These are phyloP conservation scores for Meyerozyma athensensis DNA, from an alignment of 1,139 yeast genomes.

Conservation along the genomic window DNA sequence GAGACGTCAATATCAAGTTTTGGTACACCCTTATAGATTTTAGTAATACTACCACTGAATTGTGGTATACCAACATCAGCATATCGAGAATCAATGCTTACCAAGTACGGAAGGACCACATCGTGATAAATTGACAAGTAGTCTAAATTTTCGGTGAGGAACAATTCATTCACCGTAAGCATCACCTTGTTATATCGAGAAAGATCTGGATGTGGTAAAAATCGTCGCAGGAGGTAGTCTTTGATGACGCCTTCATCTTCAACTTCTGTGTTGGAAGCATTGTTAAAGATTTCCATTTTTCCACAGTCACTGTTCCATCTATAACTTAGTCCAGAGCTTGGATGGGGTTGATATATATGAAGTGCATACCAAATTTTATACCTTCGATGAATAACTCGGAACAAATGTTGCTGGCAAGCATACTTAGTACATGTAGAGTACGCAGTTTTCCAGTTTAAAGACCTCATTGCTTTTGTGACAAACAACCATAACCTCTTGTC, in stretches of 20 bases:
- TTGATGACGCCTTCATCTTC: conserved; percentile 31
- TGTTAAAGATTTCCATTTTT: conserved; percentile 29
- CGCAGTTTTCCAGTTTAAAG: conserved; percentile 38
- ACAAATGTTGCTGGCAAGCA: conserved; percentile 37
- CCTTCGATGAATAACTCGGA: conserved; percentile 34
- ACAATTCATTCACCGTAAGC: conserved; percentile 35
- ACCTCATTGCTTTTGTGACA: conserved; percentile 33
- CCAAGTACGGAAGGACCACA: conserved; percentile 32
- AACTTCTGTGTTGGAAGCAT: conserved; percentile 20
- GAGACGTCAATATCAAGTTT: too few relatives aligned
- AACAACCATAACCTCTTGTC: conserved; percentile 38
- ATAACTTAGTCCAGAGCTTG: conserved; percentile 24
- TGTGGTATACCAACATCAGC: conserved; percentile 13
- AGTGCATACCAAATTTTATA: conserved; percentile 34
- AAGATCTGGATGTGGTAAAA: conserved; percentile 29
- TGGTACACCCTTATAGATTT: conserved; percentile 27
- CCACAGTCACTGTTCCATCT: conserved; percentile 39
- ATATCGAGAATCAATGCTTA: conserved; percentile 25
- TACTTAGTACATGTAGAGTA: conserved; percentile 41
- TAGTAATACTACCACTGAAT: conserved; percentile 21
- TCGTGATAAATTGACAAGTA: conserved; percentile 40
- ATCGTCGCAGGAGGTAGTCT: conserved; percentile 29
- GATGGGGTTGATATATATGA: conserved; percentile 24
- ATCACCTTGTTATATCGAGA: conserved; percentile 31
- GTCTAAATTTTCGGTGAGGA: conserved; percentile 30